Evolutionary conservation across 306 rosid genomes (phyloP), one percentile per base, ranked within the genome.

Genomic region (Vicia faba): DNA sequence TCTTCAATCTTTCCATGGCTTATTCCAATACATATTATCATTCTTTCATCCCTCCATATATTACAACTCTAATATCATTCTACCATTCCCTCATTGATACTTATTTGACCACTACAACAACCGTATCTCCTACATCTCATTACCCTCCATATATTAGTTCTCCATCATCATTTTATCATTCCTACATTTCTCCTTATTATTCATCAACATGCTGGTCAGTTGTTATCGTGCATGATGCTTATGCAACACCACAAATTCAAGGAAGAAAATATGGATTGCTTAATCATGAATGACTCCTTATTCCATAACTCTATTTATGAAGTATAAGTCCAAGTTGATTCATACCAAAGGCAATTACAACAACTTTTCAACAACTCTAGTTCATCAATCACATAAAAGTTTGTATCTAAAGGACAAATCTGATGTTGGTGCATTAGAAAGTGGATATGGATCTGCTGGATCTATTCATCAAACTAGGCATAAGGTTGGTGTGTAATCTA

Each of bases 131-230:
- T n/a, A n/a, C n/a, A n/a, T n/a, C n/a, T n/a, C n/a, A n/a, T n/a
- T n/a, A n/a, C n/a, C n/a, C n/a, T n/a, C n/a, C n/a, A n/a, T n/a
- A n/a, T n/a, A n/a, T n/a, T n/a, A n/a, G n/a, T n/a, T n/a, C n/a
- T n/a, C n/a, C n/a, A n/a, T n/a, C n/a, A n/a, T n/a, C n/a, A n/a
- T n/a, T n/a, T n/a, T n/a, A n/a, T n/a, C n/a, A n/a, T n/a, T n/a
- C n/a, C n/a, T n/a, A n/a, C n/a, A n/a, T n/a, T n/a, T n/a, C 36
- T 50, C 84, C n/a, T n/a, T n/a, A n/a, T n/a, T n/a, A n/a, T n/a
- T n/a, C n/a, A n/a, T n/a, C n/a, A n/a, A n/a, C n/a, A 70, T 81
- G 86, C 75, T 89, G 98, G 98, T 96, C 98, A n/a, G 96, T 96
- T 65, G 83, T 88, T 63, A 71, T 92, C 82, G 80, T 80, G 67